These are phyloP conservation scores for Microbotryum lychnidis-dioicae DNA, from an alignment of 1,284 basidiomycete genomes.

Conservation along the genomic window DNA sequence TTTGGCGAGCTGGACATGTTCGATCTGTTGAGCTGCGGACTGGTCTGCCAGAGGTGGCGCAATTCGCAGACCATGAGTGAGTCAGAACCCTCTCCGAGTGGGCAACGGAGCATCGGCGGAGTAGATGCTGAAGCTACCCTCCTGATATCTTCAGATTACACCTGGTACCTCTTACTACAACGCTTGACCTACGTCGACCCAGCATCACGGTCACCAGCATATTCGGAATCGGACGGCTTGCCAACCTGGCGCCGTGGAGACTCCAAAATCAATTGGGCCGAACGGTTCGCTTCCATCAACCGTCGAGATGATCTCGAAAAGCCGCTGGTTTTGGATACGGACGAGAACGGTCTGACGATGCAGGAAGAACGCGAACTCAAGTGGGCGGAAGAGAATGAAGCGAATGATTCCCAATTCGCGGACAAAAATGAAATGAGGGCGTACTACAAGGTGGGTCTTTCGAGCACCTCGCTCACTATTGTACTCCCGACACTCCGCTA, in stretches of 20 bases:
- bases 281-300: conserved; percentile 23
- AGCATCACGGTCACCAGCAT: conserved; percentile 8
- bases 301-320: conserved; percentile 18
- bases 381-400: conserved; percentile 22
- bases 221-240: conserved; percentile 16
- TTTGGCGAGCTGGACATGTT: conserved; percentile 17
- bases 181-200: conserved; percentile 18
- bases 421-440: conserved; percentile 27
- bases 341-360: conserved; percentile 29
- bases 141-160: conserved; percentile 18
- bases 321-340: conserved; percentile 2
- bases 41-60: conserved; percentile 25
- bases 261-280: conserved; percentile 26
- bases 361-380: conserved; percentile 28
- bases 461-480: neutral
- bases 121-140: too few relatives aligned
- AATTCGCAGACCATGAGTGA: conserved; percentile 24
- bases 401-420: conserved; percentile 8
- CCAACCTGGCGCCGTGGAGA: conserved; percentile 25
- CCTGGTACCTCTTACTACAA: conserved; percentile 27
- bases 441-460: conserved; percentile 25
- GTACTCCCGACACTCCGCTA: neutral
- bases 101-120: too few relatives aligned
- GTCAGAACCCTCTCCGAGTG: neutral
- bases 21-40: conserved; percentile 15